phyloP scores from a whole-genome alignment of 306 rosid species.

The Benincasa hispida region DNA sequence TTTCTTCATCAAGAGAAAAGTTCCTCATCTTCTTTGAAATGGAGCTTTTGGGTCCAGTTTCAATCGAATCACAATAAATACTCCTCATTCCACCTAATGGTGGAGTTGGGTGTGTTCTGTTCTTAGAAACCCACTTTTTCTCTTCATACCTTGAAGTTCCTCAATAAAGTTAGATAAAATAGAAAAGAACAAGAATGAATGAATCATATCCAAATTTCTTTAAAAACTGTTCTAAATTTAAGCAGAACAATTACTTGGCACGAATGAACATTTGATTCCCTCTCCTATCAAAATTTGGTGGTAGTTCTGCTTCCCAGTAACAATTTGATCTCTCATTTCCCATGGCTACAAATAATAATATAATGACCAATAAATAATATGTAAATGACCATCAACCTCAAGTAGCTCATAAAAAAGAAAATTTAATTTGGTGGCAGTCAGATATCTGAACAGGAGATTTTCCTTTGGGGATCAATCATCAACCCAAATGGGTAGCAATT shows the following conservation, averaged over 20 bases:
- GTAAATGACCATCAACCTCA: not conserved
- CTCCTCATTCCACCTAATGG: conserved; percentile 19
- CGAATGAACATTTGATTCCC: conserved; percentile 43
- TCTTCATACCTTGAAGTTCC: conserved; percentile 56
- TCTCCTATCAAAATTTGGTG: conserved; percentile 34
- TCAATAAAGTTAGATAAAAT: conserved; percentile 11
- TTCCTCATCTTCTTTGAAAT: conserved; percentile 38
- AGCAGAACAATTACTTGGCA: conserved; percentile 43
- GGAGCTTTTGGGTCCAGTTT: conserved; percentile 13
- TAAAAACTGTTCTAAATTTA: conserved; percentile 14
- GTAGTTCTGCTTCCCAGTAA: conserved; percentile 73
- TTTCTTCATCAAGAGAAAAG: conserved; percentile 65
- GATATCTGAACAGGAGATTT: not conserved
- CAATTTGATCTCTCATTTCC: conserved; percentile 63
- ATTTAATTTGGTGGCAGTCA: not conserved
- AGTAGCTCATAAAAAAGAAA: not conserved
- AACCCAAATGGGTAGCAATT: not conserved
- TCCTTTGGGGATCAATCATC: not conserved
- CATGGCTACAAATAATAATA: conserved; percentile 35
- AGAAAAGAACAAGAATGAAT: conserved; percentile 7
- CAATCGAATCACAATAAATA: conserved; percentile 15
- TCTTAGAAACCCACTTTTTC: conserved; percentile 44
- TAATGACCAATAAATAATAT: not conserved
- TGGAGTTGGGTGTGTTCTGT: conserved; percentile 19
- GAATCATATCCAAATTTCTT: conserved; percentile 8